A percentile compares a stretch with the other conserved stretches of the same genome.
These are phyloP conservation scores for Monilinia laxa DNA, from an alignment of 2,329 filamentous ascomycete species.

Conservation along the genomic window DNA sequence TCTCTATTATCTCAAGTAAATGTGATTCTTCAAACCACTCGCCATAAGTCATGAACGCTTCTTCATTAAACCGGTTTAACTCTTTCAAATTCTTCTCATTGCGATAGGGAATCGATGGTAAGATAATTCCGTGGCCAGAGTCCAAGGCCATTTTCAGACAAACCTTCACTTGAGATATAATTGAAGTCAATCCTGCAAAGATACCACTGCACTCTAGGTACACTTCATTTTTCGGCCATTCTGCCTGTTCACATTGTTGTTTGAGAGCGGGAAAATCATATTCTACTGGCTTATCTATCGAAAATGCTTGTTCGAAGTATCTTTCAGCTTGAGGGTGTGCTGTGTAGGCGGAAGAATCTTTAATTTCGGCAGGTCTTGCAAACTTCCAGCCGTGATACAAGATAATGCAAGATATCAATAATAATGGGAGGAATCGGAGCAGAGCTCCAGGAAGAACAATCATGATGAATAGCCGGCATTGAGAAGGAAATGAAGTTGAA, in stretches of 20 bases:
- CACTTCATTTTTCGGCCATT: conserved; percentile 34
- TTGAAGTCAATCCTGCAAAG: conserved; percentile 40
- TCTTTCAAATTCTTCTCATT: conserved; percentile 38
- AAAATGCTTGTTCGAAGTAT: conserved; percentile 42
- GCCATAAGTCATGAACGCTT: conserved; percentile 40
- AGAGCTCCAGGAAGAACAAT: conserved; percentile 12
- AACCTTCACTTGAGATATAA: conserved; percentile 42
- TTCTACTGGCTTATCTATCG: conserved; percentile 25
- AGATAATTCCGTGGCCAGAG: conserved; percentile 37
- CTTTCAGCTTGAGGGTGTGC: conserved; percentile 10
- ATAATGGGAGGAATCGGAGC: conserved; percentile 14
- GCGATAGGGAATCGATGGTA: conserved; percentile 42
- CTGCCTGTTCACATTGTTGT: conserved; percentile 32
- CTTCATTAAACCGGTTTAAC: conserved; percentile 41
- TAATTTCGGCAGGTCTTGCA: not conserved
- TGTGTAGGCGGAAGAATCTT: not conserved
- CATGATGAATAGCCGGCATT: conserved; percentile 11
- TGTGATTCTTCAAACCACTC: conserved; percentile 42
- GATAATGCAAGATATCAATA: conserved; percentile 6
- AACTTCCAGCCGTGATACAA: conserved; percentile 14
- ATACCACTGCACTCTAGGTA: conserved; percentile 41
- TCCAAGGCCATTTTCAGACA: conserved; percentile 43
- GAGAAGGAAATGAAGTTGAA: conserved; percentile 11
- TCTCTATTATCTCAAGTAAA: conserved; percentile 33
- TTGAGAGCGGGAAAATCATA: conserved; percentile 36